Evolutionary conservation across 164 flowering plant species (phyloP), one percentile per base, ranked within the genome.

Genomic region (Magnolia kwangsiensis): DNA sequence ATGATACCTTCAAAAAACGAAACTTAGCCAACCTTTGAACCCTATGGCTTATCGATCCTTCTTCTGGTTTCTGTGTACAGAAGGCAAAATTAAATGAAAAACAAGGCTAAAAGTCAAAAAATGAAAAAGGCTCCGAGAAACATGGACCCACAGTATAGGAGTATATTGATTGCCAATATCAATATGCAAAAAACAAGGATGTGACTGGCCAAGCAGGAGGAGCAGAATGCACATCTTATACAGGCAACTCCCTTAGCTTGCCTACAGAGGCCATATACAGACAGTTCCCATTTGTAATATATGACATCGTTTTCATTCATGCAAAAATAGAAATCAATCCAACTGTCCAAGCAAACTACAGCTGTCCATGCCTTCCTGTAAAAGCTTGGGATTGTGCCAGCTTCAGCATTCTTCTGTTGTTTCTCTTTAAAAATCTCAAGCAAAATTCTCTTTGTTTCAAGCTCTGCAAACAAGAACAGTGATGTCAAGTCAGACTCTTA

Each of bases 341-440:
- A 77, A 74, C 67, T 65, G 74, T 71, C 37, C 61, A 69, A 73
- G 45, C 19, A 76, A 81, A 73, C 51, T 67, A 63, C 4, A 68
- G 37, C 4, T 27, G 13, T 27, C 50, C 82, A 64, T 82, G 83
- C 97, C 98, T 91, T 95, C 85, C 88, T 93, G 78, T 96, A 96
- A 83, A 96, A 96, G 80, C 90, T 92, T 18, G 98, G 99, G 24
- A 96, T 89, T 23, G 90, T 75, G 37, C 97, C 93, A 76, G 97
- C 92, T 87, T 92, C 96, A 67, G 92, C 85, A 83, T 87, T 92
- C 82, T 91, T 94, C 76, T 87, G 94, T 75, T 92, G 97, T 91
- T 90, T 92, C 84, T 92, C 99, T 81, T 94, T 96, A 69, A 96
- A 96, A 55, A 96, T 92, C 74, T 96, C 98, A 55, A 92, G 92